A percentile compares a stretch with the other conserved stretches of the same genome.
phyloP scores from a whole-genome alignment of 441 rosid genomes.

The Euphorbia schlechtendalii region DNA sequence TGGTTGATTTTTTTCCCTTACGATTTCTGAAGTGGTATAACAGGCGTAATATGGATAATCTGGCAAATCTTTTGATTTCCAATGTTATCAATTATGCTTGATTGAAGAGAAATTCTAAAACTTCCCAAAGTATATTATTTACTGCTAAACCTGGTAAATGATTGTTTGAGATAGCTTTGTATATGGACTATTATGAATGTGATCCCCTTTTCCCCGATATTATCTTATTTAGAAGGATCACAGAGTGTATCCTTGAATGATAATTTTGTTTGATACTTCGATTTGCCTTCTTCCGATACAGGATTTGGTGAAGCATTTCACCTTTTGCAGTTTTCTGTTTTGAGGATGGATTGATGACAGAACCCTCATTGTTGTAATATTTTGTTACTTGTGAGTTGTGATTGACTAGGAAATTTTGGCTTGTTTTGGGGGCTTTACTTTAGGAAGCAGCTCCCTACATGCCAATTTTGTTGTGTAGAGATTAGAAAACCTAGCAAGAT shows the following conservation, averaged over 20 bases:
- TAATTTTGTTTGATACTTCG: not conserved
- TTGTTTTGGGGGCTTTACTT: not conserved
- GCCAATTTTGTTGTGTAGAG: not conserved
- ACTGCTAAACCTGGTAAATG: not conserved
- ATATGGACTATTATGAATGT: not conserved
- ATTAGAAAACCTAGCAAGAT: not conserved
- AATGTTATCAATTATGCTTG: not conserved
- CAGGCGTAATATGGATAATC: not conserved
- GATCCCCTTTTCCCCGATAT: not conserved
- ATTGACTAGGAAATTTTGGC: not conserved
- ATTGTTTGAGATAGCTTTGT: not conserved
- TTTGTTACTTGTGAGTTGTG: not conserved
- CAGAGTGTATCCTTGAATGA: not conserved
- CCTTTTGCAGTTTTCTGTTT: not conserved
- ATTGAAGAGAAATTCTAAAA: not conserved
- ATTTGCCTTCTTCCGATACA: not conserved
- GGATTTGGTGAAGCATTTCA: not conserved
- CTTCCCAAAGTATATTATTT: not conserved
- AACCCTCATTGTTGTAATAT: constrained; percentile 1
- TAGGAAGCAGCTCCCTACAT: not conserved
- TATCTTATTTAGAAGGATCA: not conserved
- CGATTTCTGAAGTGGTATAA: not conserved
- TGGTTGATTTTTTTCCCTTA: not conserved
- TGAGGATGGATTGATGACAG: not conserved
- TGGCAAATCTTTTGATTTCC: not conserved